phyloP scores from a whole-genome alignment of 2,329 filamentous ascomycete genomes.

The Talaromyces rugulosus region DNA sequence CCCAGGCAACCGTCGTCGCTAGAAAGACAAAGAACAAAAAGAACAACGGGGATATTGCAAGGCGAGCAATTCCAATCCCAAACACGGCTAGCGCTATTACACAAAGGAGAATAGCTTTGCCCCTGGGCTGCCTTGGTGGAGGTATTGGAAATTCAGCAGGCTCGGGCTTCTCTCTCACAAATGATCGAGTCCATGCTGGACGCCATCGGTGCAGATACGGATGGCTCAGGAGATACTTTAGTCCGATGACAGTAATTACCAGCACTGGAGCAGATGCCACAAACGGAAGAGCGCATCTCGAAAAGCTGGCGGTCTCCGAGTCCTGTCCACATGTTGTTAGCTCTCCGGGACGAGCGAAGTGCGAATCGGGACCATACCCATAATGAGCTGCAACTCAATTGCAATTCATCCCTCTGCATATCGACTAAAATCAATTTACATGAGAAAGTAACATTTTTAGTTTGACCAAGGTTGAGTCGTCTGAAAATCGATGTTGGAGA shows the following conservation, averaged over 20 bases:
- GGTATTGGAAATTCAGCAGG: slow-evolving; percentile 28
- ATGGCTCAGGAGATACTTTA: slow-evolving; percentile 25
- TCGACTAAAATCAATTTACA: neutral
- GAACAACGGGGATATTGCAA: slow-evolving; percentile 18
- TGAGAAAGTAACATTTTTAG: neutral
- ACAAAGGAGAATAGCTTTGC: slow-evolving; percentile 37
- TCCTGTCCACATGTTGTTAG: slow-evolving; percentile 23
- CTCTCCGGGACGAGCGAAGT: neutral
- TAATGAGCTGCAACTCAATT: neutral
- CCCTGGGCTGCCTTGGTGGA: slow-evolving; percentile 23
- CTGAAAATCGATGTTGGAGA: neutral
- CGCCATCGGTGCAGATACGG: slow-evolving; percentile 22
- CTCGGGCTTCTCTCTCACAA: slow-evolving; percentile 43
- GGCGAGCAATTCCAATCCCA: slow-evolving; percentile 25
- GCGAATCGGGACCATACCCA: neutral
- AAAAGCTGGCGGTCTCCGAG: slow-evolving; percentile 31
- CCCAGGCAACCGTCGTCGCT: slow-evolving; percentile 29
- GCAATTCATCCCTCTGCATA: neutral
- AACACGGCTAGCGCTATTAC: slow-evolving; percentile 34
- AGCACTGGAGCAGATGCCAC: slow-evolving; percentile 26
- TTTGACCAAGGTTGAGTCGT: neutral
- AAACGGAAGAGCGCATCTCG: slow-evolving; percentile 31
- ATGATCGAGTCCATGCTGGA: slow-evolving; percentile 50
- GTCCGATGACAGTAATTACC: slow-evolving; percentile 22
- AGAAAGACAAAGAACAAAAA: slow-evolving; percentile 11